Conservation (phyloP, 202 grass and related monocot species). For the Eragrostis tef region DNA sequence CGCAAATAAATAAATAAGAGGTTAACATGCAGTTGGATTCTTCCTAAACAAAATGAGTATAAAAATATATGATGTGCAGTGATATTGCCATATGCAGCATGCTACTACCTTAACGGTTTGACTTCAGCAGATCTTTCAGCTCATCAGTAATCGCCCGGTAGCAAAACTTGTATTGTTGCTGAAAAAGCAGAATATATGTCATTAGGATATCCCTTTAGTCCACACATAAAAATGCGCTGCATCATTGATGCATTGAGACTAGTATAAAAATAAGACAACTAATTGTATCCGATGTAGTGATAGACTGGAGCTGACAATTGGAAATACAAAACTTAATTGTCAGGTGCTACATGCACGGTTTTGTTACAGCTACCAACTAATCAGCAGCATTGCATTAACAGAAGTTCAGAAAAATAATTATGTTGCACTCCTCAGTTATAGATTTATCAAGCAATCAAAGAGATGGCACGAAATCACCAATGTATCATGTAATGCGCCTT, state of each 20-base stretch:
- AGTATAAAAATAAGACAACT: background rate
- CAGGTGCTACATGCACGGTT: background rate
- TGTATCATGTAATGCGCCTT: background rate
- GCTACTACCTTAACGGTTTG: constrained; percentile 45
- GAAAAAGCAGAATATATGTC: constrained; percentile 43
- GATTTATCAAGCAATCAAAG: background rate
- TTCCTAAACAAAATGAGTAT: background rate
- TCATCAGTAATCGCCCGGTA: constrained; percentile 77
- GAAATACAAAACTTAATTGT: background rate
- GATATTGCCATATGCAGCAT: background rate
- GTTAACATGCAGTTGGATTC: background rate
- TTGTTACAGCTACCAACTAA: constrained; percentile 3
- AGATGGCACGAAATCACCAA: background rate
- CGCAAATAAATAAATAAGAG: background rate
- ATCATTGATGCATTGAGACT: constrained; percentile 1
- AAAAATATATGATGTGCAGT: constrained; percentile 6
- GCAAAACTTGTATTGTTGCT: constrained; percentile 93
- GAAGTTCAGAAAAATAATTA: background rate
- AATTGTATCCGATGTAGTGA: background rate
- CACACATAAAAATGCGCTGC: constrained; percentile 18
- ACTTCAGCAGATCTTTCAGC: constrained; percentile 71
- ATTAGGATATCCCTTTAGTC: background rate
- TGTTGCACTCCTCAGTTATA: background rate
- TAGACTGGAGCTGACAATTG: background rate
- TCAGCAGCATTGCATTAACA: constrained; percentile 2